Conservation (phyloP, 2,329 filamentous ascomycete genomes). For the Fusarium sp. region DNA sequence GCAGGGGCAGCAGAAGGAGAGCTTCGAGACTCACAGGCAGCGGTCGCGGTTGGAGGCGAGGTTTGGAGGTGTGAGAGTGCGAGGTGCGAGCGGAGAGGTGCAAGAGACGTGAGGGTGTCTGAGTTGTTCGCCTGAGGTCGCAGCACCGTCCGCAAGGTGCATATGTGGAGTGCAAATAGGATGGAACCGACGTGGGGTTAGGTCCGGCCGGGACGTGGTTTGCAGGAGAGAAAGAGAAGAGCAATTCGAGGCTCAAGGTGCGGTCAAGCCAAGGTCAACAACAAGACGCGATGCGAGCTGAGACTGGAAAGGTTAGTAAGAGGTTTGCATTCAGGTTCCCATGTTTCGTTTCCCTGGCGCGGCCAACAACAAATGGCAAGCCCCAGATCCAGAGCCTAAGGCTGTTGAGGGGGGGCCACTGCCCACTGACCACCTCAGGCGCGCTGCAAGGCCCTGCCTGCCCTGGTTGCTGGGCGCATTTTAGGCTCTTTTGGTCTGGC, state of each 20-base stretch:
- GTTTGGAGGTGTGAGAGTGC: slow-evolving; percentile 20
- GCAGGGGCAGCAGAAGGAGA: slow-evolving; percentile 26
- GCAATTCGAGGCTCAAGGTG: slow-evolving; percentile 36
- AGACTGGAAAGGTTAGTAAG: slow-evolving; percentile 26
- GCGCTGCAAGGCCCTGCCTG: neutral
- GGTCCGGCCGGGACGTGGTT: slow-evolving; percentile 40
- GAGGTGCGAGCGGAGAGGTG: slow-evolving; percentile 24
- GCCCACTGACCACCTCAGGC: neutral
- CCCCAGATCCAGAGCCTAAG: slow-evolving; percentile 33
- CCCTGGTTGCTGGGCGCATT: slow-evolving; percentile 10
- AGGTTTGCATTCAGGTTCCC: slow-evolving; percentile 5
- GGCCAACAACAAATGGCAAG: slow-evolving; percentile 24
- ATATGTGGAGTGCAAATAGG: slow-evolving; percentile 49
- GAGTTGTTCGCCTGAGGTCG: slow-evolving; percentile 51
- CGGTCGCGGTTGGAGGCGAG: slow-evolving; percentile 18
- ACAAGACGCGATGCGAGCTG: slow-evolving; percentile 11
- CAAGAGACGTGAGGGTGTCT: slow-evolving; percentile 49
- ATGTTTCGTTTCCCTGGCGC: slow-evolving; percentile 31
- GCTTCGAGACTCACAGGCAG: slow-evolving; percentile 17
- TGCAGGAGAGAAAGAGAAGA: slow-evolving; percentile 48
- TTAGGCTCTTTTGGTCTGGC: neutral
- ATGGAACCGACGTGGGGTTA: slow-evolving; percentile 54
- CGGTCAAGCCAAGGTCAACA: slow-evolving; percentile 33
- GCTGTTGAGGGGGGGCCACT: neutral
- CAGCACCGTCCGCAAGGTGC: slow-evolving; percentile 44